A percentile compares a stretch with the other conserved stretches of the same genome.
phyloP scores from a whole-genome alignment of 208 protist genomes.

The Trypanosoma conorhini region DNA sequence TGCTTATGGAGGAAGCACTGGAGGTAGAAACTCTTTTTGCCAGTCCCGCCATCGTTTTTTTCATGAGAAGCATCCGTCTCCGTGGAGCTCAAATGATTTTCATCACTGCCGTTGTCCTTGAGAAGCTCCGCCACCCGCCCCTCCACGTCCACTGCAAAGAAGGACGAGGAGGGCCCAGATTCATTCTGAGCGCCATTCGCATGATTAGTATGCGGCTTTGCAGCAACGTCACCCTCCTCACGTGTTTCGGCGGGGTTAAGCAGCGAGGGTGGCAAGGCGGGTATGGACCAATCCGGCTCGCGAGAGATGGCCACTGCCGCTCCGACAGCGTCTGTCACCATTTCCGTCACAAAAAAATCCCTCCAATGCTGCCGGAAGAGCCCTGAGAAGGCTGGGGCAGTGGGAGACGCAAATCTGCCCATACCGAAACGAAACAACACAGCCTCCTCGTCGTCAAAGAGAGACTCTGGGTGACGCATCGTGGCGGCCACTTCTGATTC shows the following conservation, averaged over 20 bases:
- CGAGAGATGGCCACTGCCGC: slow-evolving; percentile 36
- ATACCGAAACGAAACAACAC: slow-evolving; percentile 80
- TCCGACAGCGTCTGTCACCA: slow-evolving; percentile 28
- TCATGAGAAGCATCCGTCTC: background rate
- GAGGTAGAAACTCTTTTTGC: slow-evolving; percentile 42
- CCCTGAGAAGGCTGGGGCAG: slow-evolving; percentile 44
- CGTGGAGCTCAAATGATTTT: background rate
- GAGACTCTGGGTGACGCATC: slow-evolving; percentile 35
- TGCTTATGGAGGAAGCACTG: slow-evolving; percentile 85
- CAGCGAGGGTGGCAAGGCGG: slow-evolving; percentile 38
- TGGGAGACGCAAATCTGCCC: slow-evolving; percentile 48
- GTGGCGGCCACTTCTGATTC: slow-evolving; percentile 24
- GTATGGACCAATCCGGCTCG: slow-evolving; percentile 47
- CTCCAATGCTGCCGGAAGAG: slow-evolving; percentile 69
- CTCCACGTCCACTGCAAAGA: slow-evolving; percentile 66
- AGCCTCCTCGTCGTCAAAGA: slow-evolving; percentile 55
- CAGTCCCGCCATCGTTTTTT: background rate
- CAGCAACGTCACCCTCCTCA: background rate
- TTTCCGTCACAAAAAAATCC: slow-evolving; percentile 62
- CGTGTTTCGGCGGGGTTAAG: slow-evolving; percentile 3
- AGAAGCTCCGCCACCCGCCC: slow-evolving; percentile 16
- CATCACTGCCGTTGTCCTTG: slow-evolving; percentile 11
- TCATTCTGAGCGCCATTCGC: background rate
- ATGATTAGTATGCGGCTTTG: background rate
- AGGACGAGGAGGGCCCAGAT: slow-evolving; percentile 31